phyloP scores from a whole-genome alignment of 2,329 filamentous ascomycete species.

The Neodidymelliopsis sp. region DNA sequence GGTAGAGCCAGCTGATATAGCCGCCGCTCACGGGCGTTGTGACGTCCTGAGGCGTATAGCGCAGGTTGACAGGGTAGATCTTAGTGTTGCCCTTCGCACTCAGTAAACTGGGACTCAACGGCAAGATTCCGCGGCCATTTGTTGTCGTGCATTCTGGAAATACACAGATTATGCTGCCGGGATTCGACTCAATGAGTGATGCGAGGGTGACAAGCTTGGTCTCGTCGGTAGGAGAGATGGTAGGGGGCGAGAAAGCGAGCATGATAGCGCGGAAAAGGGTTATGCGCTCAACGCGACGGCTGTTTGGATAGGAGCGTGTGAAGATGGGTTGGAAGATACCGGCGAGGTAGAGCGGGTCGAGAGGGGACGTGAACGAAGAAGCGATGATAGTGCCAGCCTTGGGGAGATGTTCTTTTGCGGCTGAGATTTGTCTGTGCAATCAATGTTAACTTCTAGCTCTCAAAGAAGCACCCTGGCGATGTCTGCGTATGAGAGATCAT shows the following conservation, averaged over 20 bases:
- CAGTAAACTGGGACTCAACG: conserved; percentile 79
- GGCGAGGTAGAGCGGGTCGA: conserved; percentile 92
- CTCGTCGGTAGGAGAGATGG: conserved; percentile 41
- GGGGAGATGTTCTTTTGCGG: conserved; percentile 69
- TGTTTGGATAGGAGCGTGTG: conserved; percentile 80
- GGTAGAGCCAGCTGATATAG: conserved; percentile 81
- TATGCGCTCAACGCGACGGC: conserved; percentile 76
- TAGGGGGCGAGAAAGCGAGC: conserved; percentile 71
- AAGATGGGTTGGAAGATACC: conserved; percentile 97
- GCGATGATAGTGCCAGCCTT: conserved; percentile 83
- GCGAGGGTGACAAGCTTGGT: conserved; percentile 48
- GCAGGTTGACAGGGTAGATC: conserved; percentile 89
- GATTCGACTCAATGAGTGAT: conserved; percentile 70
- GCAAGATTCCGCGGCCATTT: conserved; percentile 88
- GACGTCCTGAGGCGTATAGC: conserved; percentile 87
- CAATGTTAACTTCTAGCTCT: conserved; percentile 5
- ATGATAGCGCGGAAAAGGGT: conserved; percentile 78
- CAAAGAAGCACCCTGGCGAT: not conserved
- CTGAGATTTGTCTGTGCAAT: conserved; percentile 24
- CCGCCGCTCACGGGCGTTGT: conserved; percentile 85
- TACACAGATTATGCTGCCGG: conserved; percentile 78
- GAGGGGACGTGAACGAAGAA: conserved; percentile 87
- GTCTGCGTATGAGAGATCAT: not conserved
- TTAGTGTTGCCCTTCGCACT: conserved; percentile 70
- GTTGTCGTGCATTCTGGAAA: conserved; percentile 96